A percentile compares a stretch with the other conserved stretches of the same genome.
phyloP scores from a whole-genome alignment of 2,329 filamentous ascomycete species.

The Camptophora hylomeconis region DNA sequence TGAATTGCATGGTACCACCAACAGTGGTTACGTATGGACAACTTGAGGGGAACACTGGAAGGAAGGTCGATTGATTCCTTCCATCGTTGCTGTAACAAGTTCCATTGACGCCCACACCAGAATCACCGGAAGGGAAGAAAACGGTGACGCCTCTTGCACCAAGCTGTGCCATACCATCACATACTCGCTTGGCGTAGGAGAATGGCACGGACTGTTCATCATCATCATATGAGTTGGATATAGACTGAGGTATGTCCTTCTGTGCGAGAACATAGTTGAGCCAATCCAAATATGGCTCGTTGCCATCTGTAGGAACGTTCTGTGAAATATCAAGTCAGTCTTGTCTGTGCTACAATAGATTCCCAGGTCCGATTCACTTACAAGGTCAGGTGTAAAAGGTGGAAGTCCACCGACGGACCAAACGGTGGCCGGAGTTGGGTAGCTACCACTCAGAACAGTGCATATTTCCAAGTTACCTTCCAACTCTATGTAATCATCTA shows the following conservation, averaged over 20 bases:
- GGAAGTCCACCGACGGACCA: slow-evolving; percentile 42
- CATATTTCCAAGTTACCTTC: slow-evolving; percentile 52
- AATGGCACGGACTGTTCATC: slow-evolving; percentile 51
- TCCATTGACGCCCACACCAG: slow-evolving; percentile 38
- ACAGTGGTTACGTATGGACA: slow-evolving; percentile 58
- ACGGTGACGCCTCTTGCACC: slow-evolving; percentile 52
- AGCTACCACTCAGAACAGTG: slow-evolving; percentile 42
- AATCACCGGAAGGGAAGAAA: slow-evolving; percentile 48
- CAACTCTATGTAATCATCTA: slow-evolving; percentile 30
- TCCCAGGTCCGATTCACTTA: too few species aligned
- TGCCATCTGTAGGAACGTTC: slow-evolving; percentile 32
- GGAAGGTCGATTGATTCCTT: slow-evolving; percentile 39
- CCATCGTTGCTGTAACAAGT: slow-evolving; percentile 49
- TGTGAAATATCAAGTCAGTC: too few species aligned
- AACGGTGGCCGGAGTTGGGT: slow-evolving; percentile 40
- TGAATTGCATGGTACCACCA: slow-evolving; percentile 40
- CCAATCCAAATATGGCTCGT: slow-evolving; percentile 55
- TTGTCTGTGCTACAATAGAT: too few species aligned
- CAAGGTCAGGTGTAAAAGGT: slow-evolving; percentile 6
- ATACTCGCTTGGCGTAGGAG: slow-evolving; percentile 49
- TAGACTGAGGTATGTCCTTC: slow-evolving; percentile 44
- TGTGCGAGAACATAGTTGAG: slow-evolving; percentile 43
- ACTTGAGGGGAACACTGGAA: slow-evolving; percentile 50
- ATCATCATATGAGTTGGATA: slow-evolving; percentile 55
- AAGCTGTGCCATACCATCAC: slow-evolving; percentile 51